Conservation (phyloP, 257 asterid genomes). For the Penstemon barbatus region DNA sequence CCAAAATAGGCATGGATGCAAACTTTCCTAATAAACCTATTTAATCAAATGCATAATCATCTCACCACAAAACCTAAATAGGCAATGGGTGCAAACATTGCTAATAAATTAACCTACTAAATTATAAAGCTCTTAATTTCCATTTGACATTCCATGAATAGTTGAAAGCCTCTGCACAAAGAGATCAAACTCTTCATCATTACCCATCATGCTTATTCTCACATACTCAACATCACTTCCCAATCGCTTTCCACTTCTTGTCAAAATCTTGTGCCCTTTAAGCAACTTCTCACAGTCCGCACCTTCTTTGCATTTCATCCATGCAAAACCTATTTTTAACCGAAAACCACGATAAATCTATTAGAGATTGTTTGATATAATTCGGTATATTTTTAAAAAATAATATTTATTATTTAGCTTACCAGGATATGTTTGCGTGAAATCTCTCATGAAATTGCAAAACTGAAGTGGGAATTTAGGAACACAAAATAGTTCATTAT, state of each 20-base stretch:
- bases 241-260: conserved; percentile 65
- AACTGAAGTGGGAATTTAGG: conserved; percentile 47
- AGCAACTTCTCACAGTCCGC: conserved; percentile 56
- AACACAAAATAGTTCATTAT: conserved; percentile 35
- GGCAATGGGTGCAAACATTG: neutral
- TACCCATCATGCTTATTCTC: conserved; percentile 64
- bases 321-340: conserved; percentile 65
- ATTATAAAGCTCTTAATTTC: conserved; percentile 23
- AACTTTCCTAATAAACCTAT: neutral
- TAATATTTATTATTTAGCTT: neutral
- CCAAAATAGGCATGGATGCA: neutral
- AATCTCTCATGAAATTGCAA: conserved; percentile 51
- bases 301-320: conserved; percentile 64
- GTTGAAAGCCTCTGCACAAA: conserved; percentile 58
- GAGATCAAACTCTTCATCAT: conserved; percentile 53
- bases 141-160: conserved; percentile 31
- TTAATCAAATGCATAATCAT: neutral
- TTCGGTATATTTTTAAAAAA: neutral
- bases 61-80: neutral
- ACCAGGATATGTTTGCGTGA: conserved; percentile 63
- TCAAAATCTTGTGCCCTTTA: conserved; percentile 47
- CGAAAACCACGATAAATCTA: neutral
- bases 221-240: conserved; percentile 50
- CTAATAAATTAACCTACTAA: neutral
- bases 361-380: neutral